Conservation (phyloP, 2,329 filamentous ascomycete species). For the Tolypocladium nubicola region DNA sequence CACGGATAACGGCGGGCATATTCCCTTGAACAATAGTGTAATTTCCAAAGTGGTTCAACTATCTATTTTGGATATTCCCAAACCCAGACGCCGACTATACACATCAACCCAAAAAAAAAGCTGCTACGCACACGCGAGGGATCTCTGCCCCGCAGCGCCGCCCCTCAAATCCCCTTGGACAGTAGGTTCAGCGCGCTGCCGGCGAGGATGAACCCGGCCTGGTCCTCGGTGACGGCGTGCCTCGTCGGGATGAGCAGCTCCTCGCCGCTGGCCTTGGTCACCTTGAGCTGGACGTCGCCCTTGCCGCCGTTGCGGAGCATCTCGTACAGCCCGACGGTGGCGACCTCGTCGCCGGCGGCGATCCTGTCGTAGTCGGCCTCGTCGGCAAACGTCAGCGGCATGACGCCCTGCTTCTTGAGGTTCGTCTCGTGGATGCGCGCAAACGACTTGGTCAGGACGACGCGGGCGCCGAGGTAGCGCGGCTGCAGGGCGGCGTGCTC, state of each 20-base stretch:
- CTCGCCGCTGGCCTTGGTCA: conserved; percentile 53
- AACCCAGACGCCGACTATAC: conserved; percentile 2
- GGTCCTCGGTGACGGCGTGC: conserved; percentile 81
- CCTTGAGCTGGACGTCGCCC: conserved; percentile 60
- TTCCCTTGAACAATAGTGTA: background rate
- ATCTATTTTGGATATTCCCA: background rate
- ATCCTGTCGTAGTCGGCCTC: conserved; percentile 83
- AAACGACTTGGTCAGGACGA: conserved; percentile 80
- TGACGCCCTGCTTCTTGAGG: conserved; percentile 93
- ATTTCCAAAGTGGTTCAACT: background rate
- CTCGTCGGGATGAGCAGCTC: conserved; percentile 64
- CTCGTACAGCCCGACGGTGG: conserved; percentile 73
- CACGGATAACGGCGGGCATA: background rate
- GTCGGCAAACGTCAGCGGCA: conserved; percentile 83
- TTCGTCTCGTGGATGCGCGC: conserved; percentile 93
- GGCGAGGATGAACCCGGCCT: conserved; percentile 84
- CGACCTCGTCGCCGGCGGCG: conserved; percentile 70
- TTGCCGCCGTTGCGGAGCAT: conserved; percentile 69
- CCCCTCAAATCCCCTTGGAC: conserved; percentile 42
- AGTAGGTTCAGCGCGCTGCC: conserved; percentile 89
- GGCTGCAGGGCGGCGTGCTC: conserved; percentile 88
- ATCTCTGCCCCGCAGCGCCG: too few relatives aligned
- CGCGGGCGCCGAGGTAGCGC: conserved; percentile 74
- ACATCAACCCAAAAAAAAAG: background rate
- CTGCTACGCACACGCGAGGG: background rate